Base-by-base conservation (phyloP, 768 basidiomycete genomes). In the Tremella yokohamensis region DNA sequence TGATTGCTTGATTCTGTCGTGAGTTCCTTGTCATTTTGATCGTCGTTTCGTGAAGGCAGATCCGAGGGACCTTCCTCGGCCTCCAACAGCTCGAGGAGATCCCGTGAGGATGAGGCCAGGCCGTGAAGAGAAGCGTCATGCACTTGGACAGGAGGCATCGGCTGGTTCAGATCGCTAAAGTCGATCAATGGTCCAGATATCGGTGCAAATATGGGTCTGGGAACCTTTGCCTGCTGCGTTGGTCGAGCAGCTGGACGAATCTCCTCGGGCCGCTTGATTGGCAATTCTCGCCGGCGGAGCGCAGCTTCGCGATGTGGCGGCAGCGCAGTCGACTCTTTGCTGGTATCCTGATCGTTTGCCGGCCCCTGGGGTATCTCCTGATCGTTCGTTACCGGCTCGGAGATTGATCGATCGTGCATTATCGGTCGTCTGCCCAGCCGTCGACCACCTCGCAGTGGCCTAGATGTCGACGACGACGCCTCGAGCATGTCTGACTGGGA, bases 291-390 rank as follows among this genome's bases (percentile, higher is more conserved):
- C 20, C 70, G 49, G 25, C 56, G 63, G 3, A 72, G 29, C 0
- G 70, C 70, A 9, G 70, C 70, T 56, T 72, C 67, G 0, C 70
- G 44, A 45, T 64, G 63, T 1, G 70, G 70, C 1, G 62, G 70
- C 16, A 72, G 44, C 3, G 20, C 58, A 18, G 45, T n/a, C 16
- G 25, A 8, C 1, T 34, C 13, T 40, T 48, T 52, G 1, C 20
- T 42, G 3, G 56, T 19, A 26, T 19, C 20, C 18, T 29, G 20
- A 7, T 49, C 26, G 48, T 34, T 34, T 34, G 6, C 11, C 11
- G 29, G 6, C 11, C 29, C 29, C 6, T 34, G 4, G 29, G 11
- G 11, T 34, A 11, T 34, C 11, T 34, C 29, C 29, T 34, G 29
- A 34, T 34, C 29, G 29, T 34, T 34, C 11, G 4, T 34, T 11